A percentile compares a stretch with the other conserved stretches of the same genome.
Evolutionary conservation across 2,329 filamentous ascomycete genomes (phyloP).

Genomic region (Alternaria infectoria): DNA sequence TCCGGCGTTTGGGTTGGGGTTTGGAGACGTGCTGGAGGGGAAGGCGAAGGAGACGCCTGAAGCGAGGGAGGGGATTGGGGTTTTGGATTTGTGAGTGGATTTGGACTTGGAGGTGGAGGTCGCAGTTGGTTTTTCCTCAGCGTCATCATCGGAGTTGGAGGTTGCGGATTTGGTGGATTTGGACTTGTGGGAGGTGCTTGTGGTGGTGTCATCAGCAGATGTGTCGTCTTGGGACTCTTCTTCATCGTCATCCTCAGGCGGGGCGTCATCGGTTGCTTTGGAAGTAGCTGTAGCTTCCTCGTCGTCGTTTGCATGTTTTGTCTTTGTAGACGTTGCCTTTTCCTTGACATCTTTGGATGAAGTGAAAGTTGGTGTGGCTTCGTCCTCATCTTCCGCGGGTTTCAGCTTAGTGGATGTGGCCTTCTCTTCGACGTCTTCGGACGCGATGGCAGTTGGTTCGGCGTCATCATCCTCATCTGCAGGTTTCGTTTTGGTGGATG

Average conservation of each 20-base stretch:
- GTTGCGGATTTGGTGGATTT: neutral
- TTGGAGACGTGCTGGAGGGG: neutral
- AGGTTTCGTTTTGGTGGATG: neutral
- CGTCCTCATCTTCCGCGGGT: neutral
- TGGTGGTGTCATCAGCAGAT: neutral
- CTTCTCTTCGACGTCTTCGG: neutral
- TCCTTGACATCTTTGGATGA: neutral
- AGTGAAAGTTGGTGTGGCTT: neutral
- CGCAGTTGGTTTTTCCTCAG: neutral
- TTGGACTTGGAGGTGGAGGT: neutral
- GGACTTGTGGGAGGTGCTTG: neutral
- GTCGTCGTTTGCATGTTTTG: neutral
- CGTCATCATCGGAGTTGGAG: fast-evolving
- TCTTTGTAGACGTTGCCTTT: neutral
- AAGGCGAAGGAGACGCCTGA: neutral
- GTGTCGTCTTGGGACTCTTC: neutral
- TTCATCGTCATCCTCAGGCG: neutral
- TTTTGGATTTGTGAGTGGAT: neutral
- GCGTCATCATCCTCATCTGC: neutral
- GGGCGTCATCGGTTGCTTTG: too few species aligned
- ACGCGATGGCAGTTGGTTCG: fast-evolving
- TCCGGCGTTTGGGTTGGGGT: too few species aligned
- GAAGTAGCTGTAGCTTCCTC: neutral
- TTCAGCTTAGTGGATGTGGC: neutral
- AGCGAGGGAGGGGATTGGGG: neutral